Percentiles rank a stretch among this genome's conserved stretches.
Evolutionary conservation across 1,284 basidiomycete genomes (phyloP).

Genomic region (Ceratorhiza oryzae-sativae): DNA sequence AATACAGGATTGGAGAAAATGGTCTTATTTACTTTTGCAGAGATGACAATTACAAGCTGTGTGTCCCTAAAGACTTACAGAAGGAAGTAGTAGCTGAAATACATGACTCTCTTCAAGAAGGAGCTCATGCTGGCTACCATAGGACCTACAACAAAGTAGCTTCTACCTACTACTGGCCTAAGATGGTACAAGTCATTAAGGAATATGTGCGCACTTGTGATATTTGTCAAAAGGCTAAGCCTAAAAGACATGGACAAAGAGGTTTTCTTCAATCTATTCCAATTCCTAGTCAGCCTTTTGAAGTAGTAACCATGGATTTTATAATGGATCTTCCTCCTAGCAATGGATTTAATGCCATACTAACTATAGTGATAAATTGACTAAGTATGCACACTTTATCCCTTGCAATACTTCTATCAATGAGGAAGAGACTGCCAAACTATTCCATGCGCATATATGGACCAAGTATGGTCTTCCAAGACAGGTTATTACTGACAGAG

Average conservation of each 20-base stretch:
- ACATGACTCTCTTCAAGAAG: constrained; percentile 47
- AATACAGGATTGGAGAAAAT: constrained; percentile 44
- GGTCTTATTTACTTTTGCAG: constrained; percentile 47
- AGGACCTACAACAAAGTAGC: constrained; percentile 46
- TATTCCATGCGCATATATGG: constrained; percentile 44
- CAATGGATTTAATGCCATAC: constrained; percentile 50
- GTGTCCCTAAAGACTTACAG: constrained; percentile 45
- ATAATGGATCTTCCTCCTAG: constrained; percentile 55
- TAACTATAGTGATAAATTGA: constrained; percentile 54
- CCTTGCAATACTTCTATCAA: constrained; percentile 45
- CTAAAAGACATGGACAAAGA: constrained; percentile 45
- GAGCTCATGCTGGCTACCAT: constrained; percentile 49
- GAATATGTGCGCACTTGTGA: constrained; percentile 50
- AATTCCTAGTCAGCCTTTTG: constrained; percentile 54
- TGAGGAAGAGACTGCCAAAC: constrained; percentile 35
- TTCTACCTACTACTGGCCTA: constrained; percentile 50
- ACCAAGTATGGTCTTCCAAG: constrained; percentile 46
- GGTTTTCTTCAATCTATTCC: constrained; percentile 53
- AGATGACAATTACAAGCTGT: constrained; percentile 45
- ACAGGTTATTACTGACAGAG: constrained; percentile 48
- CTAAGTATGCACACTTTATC: constrained; percentile 53
- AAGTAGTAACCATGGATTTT: constrained; percentile 56
- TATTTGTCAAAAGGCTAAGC: constrained; percentile 54
- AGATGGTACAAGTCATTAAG: constrained; percentile 48
- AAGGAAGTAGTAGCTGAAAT: constrained; percentile 45